These are phyloP conservation scores for Echeveria elegans DNA, from an alignment of 164 flowering plant species.

Conservation along the genomic window DNA sequence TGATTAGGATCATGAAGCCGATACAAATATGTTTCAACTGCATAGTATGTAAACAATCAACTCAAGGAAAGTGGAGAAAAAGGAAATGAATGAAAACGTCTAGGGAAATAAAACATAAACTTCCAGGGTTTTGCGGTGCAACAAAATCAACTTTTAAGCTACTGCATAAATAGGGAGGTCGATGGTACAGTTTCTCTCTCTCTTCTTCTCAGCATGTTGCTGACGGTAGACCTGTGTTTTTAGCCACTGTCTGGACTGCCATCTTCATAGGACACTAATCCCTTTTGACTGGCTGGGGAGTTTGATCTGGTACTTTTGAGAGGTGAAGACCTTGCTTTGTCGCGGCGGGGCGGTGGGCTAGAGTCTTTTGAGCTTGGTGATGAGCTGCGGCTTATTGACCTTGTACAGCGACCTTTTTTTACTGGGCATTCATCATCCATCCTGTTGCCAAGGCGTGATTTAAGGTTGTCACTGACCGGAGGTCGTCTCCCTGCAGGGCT, in stretches of 20 bases:
- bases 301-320: conserved; percentile 36
- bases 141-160: background rate
- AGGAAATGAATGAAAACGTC: background rate
- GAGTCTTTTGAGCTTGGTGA: conserved; percentile 35
- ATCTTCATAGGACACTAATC: conserved; percentile 57
- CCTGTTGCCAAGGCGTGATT: conserved; percentile 47
- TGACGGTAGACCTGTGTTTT: background rate
- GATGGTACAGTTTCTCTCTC: background rate
- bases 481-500: conserved; percentile 33
- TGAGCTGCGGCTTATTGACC: conserved; percentile 29
- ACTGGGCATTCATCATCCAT: conserved; percentile 17
- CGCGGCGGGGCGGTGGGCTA: conserved; percentile 16
- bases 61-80: background rate
- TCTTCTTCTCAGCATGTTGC: background rate
- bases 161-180: background rate
- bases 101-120: background rate
- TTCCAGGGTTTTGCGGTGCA: background rate
- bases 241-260: conserved; percentile 25
- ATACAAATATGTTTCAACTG: too few relatives aligned
- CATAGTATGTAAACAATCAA: too few relatives aligned
- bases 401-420: conserved; percentile 18
- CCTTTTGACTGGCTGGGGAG: conserved; percentile 40
- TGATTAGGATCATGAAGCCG: background rate
- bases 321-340: conserved; percentile 18
- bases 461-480: conserved; percentile 36